Evolutionary conservation across 345 rosid genomes (phyloP).

Genomic region (Pugionium cornutum): DNA sequence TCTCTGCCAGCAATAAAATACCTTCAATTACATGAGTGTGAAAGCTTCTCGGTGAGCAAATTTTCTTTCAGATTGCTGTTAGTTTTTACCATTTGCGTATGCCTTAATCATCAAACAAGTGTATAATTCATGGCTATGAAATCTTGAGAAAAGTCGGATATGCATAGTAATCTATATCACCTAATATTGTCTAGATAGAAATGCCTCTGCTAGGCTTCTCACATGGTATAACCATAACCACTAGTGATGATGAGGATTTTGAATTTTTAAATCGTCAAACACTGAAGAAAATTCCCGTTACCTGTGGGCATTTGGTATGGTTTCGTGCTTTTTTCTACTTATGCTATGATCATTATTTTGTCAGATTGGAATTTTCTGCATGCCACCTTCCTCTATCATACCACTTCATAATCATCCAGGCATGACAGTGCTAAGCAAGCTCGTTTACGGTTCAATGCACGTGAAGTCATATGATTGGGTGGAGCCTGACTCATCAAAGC

Average conservation of each 20-base stretch:
- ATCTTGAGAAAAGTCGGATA: neutral
- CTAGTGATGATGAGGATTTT: neutral
- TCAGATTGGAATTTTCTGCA: slow-evolving; percentile 96
- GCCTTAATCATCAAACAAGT: neutral
- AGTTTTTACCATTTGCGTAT: slow-evolving; percentile 16
- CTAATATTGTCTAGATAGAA: neutral
- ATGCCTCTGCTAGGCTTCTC: slow-evolving; percentile 13
- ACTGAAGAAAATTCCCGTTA: neutral
- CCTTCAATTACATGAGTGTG: slow-evolving; percentile 81
- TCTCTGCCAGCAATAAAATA: slow-evolving; percentile 77
- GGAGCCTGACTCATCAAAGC: slow-evolving; percentile 45
- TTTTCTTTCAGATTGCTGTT: slow-evolving; percentile 4
- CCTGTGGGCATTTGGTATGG: neutral
- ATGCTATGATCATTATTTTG: slow-evolving; percentile 13
- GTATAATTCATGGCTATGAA: neutral
- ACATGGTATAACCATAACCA: slow-evolving; percentile 4
- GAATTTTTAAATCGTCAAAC: neutral
- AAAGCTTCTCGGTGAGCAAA: slow-evolving; percentile 81
- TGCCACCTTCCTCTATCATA: slow-evolving; percentile 87
- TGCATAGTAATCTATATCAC: neutral
- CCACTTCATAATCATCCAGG: slow-evolving; percentile 99
- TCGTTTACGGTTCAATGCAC: slow-evolving; percentile 78
- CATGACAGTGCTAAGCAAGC: slow-evolving; percentile 95
- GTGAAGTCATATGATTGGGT: slow-evolving; percentile 94
- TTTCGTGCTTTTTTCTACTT: slow-evolving; percentile 21